Percentiles rank a stretch among this genome's conserved stretches.
Conservation (phyloP, 2,329 filamentous ascomycete genomes). For the Botrytis fabae region DNA sequence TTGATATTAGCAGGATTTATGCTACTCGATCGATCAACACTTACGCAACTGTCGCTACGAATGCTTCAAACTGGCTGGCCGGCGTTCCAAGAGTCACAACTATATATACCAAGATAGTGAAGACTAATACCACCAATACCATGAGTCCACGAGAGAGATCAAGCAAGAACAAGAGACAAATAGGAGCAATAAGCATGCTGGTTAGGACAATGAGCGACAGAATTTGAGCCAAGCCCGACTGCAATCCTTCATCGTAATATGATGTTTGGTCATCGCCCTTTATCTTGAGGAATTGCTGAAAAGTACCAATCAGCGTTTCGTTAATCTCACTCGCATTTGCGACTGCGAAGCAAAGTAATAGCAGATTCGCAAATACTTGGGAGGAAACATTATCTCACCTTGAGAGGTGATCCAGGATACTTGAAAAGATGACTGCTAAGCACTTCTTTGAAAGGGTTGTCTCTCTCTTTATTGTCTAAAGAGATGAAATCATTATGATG, state of each 20-base stretch:
- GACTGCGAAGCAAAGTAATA: not conserved
- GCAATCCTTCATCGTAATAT: not conserved
- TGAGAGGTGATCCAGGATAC: not conserved
- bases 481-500: not conserved
- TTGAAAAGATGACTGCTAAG: not conserved
- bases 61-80: slow-evolving; percentile 9
- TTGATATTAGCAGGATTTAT: not conserved
- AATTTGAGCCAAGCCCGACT: not conserved
- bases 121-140: not conserved
- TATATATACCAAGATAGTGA: not conserved
- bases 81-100: not conserved
- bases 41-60: slow-evolving; percentile 1
- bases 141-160: not conserved
- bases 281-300: not conserved
- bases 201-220: not conserved
- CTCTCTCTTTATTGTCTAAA: not conserved
- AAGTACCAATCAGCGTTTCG: not conserved
- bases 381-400: not conserved
- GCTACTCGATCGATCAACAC: too few relatives aligned
- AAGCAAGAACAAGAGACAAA: not conserved
- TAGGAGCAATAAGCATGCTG: not conserved
- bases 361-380: not conserved
- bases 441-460: not conserved
- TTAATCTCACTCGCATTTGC: not conserved
- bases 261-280: not conserved